Percentiles rank a stretch among this genome's conserved stretches.
phyloP scores from a whole-genome alignment of 345 rosid species.

The Populus deltoides region DNA sequence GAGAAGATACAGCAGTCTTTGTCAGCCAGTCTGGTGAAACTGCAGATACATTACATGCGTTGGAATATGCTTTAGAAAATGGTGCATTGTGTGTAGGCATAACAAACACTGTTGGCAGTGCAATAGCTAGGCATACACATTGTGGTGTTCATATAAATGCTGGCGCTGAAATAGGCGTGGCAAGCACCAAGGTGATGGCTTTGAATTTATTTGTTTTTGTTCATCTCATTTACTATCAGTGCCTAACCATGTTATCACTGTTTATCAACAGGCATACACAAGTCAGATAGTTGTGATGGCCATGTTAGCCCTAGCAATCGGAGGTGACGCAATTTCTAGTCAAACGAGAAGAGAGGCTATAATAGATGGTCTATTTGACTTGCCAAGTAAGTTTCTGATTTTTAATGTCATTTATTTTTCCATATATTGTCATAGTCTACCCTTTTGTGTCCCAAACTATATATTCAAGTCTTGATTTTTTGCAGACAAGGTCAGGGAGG shows the following conservation, averaged over 20 bases:
- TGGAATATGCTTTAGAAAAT: slow-evolving; percentile 78
- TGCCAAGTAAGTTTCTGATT: slow-evolving; percentile 64
- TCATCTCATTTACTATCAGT: neutral
- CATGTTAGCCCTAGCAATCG: slow-evolving; percentile 91
- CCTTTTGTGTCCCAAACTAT: neutral
- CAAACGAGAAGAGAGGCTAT: slow-evolving; percentile 79
- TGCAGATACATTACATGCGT: slow-evolving; percentile 81
- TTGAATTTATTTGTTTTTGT: neutral
- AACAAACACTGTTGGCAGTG: slow-evolving; percentile 94
- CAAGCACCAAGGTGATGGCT: slow-evolving; percentile 79
- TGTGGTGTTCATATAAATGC: slow-evolving; percentile 95
- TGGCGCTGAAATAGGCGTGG: slow-evolving; percentile 95
- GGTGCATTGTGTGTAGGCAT: slow-evolving; percentile 98
- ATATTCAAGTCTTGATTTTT: slow-evolving; percentile 6
- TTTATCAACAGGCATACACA: slow-evolving; percentile 71
- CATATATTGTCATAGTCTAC: neutral
- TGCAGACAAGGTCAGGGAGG: slow-evolving; percentile 81
- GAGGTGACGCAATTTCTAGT: slow-evolving; percentile 77
- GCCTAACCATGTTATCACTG: neutral
- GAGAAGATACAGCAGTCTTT: slow-evolving; percentile 96
- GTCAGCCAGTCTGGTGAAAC: slow-evolving; percentile 99
- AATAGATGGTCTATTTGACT: slow-evolving; percentile 82
- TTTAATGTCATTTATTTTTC: neutral
- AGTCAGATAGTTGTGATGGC: slow-evolving; percentile 98
- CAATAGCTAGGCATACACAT: slow-evolving; percentile 82